Conservation (phyloP, 78 protist genomes). For the Thecamonas trahens region DNA sequence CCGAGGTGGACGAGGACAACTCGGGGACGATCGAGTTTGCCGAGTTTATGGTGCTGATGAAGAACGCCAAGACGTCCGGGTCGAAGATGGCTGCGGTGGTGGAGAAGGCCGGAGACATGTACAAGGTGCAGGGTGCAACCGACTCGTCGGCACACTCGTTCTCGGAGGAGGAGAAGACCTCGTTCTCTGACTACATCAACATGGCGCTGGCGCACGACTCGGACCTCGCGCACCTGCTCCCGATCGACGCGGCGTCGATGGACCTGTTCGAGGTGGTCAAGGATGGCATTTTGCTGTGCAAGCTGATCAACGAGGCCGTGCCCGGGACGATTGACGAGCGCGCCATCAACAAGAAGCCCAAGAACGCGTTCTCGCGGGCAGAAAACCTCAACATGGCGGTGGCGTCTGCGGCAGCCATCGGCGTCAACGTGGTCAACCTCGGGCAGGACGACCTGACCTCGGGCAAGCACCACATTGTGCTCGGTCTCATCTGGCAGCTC, state of each 20-base stretch:
- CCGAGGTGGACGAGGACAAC: slow-evolving; percentile 1
- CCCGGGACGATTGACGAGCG: slow-evolving; percentile 90
- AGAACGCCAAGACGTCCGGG: background rate
- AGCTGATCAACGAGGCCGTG: slow-evolving; percentile 78
- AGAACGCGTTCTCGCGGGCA: slow-evolving; percentile 39
- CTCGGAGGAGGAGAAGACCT: slow-evolving; percentile 59
- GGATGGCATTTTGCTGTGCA: slow-evolving; percentile 59
- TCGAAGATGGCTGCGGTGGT: background rate
- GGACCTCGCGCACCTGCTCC: slow-evolving; percentile 11
- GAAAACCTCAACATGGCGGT: slow-evolving; percentile 72
- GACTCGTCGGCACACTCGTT: slow-evolving; percentile 53
- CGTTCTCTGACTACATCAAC: slow-evolving; percentile 37
- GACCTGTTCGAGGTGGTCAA: slow-evolving; percentile 22
- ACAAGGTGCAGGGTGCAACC: background rate
- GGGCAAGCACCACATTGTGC: slow-evolving; percentile 73
- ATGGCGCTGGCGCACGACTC: slow-evolving; percentile 16
- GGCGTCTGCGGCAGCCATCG: slow-evolving; percentile 88
- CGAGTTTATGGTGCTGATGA: slow-evolving; percentile 3
- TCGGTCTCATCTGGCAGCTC: slow-evolving; percentile 94
- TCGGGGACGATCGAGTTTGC: background rate
- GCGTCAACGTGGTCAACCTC: slow-evolving; percentile 79
- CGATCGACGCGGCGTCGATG: background rate
- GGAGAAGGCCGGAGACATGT: background rate
- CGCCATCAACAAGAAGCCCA: slow-evolving; percentile 68
- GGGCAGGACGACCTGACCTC: slow-evolving; percentile 68